Percentiles rank a stretch among this genome's conserved stretches.
These are phyloP conservation scores for Solanum verrucosum DNA, from an alignment of 257 asterid species.

Conservation along the genomic window DNA sequence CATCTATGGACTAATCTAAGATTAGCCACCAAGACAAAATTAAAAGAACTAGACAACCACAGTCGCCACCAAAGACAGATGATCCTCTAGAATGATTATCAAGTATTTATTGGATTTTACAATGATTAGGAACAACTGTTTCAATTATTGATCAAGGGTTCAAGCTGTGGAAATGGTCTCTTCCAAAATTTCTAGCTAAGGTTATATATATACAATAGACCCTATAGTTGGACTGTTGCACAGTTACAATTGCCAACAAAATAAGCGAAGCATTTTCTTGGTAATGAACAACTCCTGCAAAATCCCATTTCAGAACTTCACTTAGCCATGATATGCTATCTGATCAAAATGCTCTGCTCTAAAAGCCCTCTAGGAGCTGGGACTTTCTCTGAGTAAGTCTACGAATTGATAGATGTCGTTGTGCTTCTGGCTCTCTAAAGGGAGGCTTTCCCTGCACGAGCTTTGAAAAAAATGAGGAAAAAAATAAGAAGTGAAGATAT, in stretches of 20 bases:
- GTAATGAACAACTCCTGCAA: not conserved
- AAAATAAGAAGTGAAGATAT: not conserved
- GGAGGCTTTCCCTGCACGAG: slow-evolving; percentile 16
- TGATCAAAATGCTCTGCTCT: not conserved
- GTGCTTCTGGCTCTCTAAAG: slow-evolving; percentile 25
- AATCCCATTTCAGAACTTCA: not conserved
- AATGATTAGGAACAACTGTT: not conserved
- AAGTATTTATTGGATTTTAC: not conserved
- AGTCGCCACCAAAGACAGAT: not conserved
- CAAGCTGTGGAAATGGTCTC: not conserved
- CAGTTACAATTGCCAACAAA: not conserved
- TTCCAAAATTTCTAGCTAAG: not conserved
- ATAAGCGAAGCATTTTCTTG: not conserved
- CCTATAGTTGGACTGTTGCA: not conserved
- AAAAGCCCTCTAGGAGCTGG: not conserved
- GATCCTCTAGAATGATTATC: not conserved
- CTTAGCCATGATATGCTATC: not conserved
- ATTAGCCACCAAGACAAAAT: not conserved
- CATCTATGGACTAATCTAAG: not conserved
- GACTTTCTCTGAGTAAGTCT: not conserved
- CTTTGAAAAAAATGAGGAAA: not conserved
- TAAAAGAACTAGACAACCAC: not conserved
- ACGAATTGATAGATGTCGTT: slow-evolving; percentile 18
- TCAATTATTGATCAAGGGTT: not conserved
- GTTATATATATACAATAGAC: not conserved